These are phyloP conservation scores for Starmerella apis DNA, from an alignment of 805 yeast genomes.

Conservation along the genomic window DNA sequence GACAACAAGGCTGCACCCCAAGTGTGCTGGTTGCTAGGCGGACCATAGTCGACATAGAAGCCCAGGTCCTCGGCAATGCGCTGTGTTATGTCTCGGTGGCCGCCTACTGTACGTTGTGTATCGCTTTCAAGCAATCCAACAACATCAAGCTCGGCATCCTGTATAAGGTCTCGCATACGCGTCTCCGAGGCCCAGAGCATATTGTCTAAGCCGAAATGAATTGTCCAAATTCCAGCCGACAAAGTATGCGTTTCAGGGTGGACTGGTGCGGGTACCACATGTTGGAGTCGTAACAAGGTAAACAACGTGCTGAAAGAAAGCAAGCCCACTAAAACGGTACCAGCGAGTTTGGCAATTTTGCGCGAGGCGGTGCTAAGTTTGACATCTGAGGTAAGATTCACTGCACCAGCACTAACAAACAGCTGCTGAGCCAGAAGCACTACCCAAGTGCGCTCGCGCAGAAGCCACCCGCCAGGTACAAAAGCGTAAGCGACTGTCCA, in stretches of 20 bases:
- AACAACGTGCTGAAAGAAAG: constrained; percentile 42
- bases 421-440: constrained; percentile 50
- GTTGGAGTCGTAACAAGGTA: constrained; percentile 47
- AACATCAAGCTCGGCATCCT: constrained; percentile 81
- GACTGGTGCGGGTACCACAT: constrained; percentile 53
- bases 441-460: constrained; percentile 81
- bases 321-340: constrained; percentile 33
- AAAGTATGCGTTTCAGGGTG: constrained; percentile 59
- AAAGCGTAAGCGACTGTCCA: constrained; percentile 98
- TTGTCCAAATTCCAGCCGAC: constrained; percentile 97
- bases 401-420: constrained; percentile 45
- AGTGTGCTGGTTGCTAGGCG: constrained; percentile 95
- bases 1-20: constrained; percentile 95
- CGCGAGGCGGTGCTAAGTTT: constrained; percentile 21
- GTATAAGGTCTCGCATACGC: constrained; percentile 73
- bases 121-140: constrained; percentile 87
- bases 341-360: constrained; percentile 24
- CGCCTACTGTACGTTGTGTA: constrained; percentile 87
- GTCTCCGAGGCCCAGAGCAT: constrained; percentile 96
- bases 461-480: constrained; percentile 83
- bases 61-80: constrained; percentile 83
- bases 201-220: constrained; percentile 93
- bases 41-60: constrained; percentile 94
- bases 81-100: constrained; percentile 89
- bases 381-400: constrained; percentile 17